Conservation (phyloP, 2,329 filamentous ascomycete genomes). For the Elsinoe necatrix region DNA sequence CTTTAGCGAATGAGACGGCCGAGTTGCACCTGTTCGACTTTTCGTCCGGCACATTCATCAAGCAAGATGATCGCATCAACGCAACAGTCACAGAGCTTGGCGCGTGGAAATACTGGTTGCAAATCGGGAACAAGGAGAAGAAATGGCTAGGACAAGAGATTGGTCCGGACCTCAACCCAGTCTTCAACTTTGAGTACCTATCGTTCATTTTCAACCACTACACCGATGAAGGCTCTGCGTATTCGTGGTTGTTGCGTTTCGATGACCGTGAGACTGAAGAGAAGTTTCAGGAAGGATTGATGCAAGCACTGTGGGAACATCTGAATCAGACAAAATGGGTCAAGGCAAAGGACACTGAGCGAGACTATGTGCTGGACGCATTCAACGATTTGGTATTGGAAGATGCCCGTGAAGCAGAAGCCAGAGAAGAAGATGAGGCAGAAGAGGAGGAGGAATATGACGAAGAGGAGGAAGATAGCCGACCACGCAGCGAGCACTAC, state of each 20-base stretch:
- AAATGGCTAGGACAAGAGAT: conserved; percentile 84
- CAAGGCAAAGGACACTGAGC: conserved; percentile 84
- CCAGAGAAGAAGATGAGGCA: conserved; percentile 45
- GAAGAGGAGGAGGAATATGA: conserved; percentile 51
- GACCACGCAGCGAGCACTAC: conserved; percentile 62
- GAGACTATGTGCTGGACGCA: conserved; percentile 88
- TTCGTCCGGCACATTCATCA: conserved; percentile 70
- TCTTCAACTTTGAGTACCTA: conserved; percentile 98
- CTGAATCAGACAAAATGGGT: conserved; percentile 89
- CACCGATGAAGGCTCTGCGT: conserved; percentile 74
- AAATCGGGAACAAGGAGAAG: conserved; percentile 65
- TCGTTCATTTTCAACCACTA: conserved; percentile 99
- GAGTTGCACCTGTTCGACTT: conserved; percentile 95
- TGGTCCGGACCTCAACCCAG: conserved; percentile 85
- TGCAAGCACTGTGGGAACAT: conserved; percentile 95
- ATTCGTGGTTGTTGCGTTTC: conserved; percentile 92
- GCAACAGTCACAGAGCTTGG: conserved; percentile 80
- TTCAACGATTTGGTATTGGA: conserved; percentile 94
- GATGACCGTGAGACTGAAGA: conserved; percentile 73
- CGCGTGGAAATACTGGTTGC: conserved; percentile 91
- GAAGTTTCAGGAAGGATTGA: conserved; percentile 83
- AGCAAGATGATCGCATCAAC: conserved; percentile 65
- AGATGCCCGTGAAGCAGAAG: conserved; percentile 54
- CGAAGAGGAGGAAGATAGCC: conserved; percentile 56
- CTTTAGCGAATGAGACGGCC: conserved; percentile 64